Conservation (phyloP, 179 eudicot species). For the Beta lomatogona region DNA sequence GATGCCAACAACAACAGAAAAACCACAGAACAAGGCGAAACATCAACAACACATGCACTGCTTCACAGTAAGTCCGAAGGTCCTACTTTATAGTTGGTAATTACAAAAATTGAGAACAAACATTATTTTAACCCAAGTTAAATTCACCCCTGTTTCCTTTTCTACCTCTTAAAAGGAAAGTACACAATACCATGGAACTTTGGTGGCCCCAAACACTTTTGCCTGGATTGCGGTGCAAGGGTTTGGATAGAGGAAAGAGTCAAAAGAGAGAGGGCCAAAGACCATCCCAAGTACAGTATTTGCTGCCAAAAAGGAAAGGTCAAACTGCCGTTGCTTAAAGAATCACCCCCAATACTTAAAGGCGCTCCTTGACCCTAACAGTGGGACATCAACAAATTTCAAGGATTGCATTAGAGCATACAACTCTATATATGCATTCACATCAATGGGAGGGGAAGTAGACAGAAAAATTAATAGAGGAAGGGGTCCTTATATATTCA, state of each 20-base stretch:
- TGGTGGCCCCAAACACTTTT: background rate
- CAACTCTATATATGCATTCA: conserved; percentile 1
- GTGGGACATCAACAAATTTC: conserved; percentile 1
- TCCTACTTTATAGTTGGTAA: background rate
- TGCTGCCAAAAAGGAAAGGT: conserved; percentile 10
- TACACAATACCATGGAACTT: background rate
- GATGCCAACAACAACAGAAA: background rate
- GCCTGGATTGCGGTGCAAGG: background rate
- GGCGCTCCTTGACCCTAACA: background rate
- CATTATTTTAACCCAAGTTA: too few relatives aligned
- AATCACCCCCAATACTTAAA: background rate
- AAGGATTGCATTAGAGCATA: background rate
- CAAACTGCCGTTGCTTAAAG: background rate
- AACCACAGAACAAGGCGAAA: too few relatives aligned
- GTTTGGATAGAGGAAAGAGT: conserved; percentile 9
- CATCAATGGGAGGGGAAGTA: conserved; percentile 7
- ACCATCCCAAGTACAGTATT: background rate
- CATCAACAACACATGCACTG: background rate
- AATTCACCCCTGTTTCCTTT: background rate
- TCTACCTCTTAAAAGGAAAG: background rate
- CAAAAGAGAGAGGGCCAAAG: too few relatives aligned
- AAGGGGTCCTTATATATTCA: background rate
- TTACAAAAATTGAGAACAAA: background rate
- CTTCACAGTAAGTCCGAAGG: background rate
- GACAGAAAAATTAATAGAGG: background rate